Conservation (phyloP, 345 rosid species). For the Camelina sativa region DNA sequence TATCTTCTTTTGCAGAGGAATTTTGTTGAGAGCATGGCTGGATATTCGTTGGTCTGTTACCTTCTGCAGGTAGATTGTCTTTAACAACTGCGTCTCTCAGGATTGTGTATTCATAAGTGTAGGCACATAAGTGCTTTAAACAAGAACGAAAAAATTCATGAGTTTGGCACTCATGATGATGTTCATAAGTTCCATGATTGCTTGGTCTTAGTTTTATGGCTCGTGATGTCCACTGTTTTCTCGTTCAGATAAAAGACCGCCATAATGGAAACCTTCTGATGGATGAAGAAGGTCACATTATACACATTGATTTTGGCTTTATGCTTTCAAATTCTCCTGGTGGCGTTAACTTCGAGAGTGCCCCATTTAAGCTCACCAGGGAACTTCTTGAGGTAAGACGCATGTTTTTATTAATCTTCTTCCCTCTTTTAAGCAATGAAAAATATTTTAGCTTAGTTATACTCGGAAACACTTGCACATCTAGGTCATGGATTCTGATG, state of each 20-base stretch:
- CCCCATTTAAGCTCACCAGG: conserved; percentile 96
- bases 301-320: conserved; percentile 98
- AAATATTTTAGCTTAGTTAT: background rate
- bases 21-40: conserved; percentile 99
- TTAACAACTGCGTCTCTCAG: background rate
- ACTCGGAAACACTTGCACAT: conserved; percentile 7
- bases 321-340: conserved; percentile 99
- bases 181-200: conserved; percentile 10
- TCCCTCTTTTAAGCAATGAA: background rate
- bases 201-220: conserved; percentile 17
- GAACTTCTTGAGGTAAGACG: conserved; percentile 93
- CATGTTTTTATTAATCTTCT: conserved; percentile 1
- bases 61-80: conserved; percentile 73
- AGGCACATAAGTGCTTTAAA: conserved; percentile 10
- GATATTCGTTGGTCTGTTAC: conserved; percentile 97
- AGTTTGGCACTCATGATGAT: background rate
- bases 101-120: conserved; percentile 8
- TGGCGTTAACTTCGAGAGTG: conserved; percentile 98
- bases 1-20: conserved; percentile 70
- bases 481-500: conserved; percentile 99
- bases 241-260: conserved; percentile 83
- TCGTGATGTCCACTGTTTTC: conserved; percentile 1
- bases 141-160: background rate
- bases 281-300: conserved; percentile 98
- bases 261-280: conserved; percentile 92